These are phyloP conservation scores for Lactarius hengduanensis DNA, from an alignment of 768 basidiomycete genomes.

Conservation along the genomic window DNA sequence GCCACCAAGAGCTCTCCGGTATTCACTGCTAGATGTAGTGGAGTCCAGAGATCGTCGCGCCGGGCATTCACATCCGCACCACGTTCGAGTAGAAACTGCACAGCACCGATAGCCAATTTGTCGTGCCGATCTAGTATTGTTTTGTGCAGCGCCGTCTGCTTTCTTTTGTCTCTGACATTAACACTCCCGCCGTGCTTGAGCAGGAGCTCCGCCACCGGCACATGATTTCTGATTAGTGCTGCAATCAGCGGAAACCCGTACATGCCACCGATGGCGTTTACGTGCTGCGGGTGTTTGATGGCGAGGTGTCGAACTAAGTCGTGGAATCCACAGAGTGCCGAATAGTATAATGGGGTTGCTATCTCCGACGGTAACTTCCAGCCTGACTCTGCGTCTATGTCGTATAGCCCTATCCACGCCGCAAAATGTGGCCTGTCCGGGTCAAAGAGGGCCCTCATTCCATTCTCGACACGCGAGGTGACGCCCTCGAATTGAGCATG, in stretches of 20 bases:
- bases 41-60: not conserved
- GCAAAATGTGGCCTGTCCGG: not conserved
- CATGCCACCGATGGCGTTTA: not conserved
- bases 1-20: no score
- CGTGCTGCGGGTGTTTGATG: not conserved
- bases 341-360: not conserved
- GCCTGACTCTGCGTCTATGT: not conserved
- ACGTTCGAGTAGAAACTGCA: not conserved
- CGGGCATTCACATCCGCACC: not conserved
- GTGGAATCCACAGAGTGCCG: slow-evolving; percentile 8
- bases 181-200: not conserved
- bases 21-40: no score
- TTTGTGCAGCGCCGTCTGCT: not conserved
- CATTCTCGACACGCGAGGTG: not conserved
- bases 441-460: not conserved
- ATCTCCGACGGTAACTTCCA: not conserved
- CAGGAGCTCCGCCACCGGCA: not conserved
- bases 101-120: not conserved
- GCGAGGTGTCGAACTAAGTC: not conserved
- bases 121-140: not conserved
- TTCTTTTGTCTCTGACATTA: not conserved
- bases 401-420: not conserved
- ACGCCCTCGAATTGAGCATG: not conserved
- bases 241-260: not conserved
- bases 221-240: not conserved